phyloP scores from a whole-genome alignment of 495 filamentous ascomycete genomes.

The Melanomma pulvis-pyrius region DNA sequence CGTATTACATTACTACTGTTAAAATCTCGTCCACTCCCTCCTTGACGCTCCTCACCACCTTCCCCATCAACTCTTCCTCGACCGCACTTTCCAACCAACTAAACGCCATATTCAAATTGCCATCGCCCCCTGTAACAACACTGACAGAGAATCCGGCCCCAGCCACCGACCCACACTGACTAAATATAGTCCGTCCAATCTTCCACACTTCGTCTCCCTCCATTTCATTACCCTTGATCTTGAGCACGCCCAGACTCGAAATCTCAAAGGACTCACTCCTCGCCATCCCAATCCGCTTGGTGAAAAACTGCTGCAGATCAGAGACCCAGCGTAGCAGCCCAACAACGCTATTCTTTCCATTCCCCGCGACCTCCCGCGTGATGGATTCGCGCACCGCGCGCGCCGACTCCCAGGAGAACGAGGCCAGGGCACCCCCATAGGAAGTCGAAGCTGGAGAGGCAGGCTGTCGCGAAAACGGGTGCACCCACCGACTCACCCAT shows the following conservation, averaged over 20 bases:
- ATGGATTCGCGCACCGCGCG: constrained; percentile 43
- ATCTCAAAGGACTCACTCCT: constrained; percentile 49
- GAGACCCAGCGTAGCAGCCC: constrained; percentile 49
- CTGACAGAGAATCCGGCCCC: constrained; percentile 48
- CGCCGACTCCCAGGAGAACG: constrained; percentile 48
- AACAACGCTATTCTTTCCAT: constrained; percentile 45
- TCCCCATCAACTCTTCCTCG: constrained; percentile 4
- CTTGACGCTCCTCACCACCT: constrained; percentile 5
- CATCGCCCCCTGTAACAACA: constrained; percentile 42
- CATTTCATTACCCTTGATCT: constrained; percentile 11
- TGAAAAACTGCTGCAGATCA: constrained; percentile 45
- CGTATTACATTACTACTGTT: too few species aligned
- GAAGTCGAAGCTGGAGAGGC: not conserved
- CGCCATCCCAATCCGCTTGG: constrained; percentile 44
- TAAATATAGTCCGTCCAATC: constrained; percentile 49
- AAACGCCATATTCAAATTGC: constrained; percentile 46
- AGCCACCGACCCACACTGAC: constrained; percentile 52
- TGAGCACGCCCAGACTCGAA: constrained; percentile 52
- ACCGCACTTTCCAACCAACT: constrained; percentile 40
- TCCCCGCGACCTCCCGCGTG: constrained; percentile 37
- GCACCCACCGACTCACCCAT: constrained; percentile 19
- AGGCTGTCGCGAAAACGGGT: not conserved
- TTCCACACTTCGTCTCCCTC: constrained; percentile 21
- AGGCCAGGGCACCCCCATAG: not conserved
- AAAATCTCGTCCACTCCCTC: constrained; percentile 1